Evolutionary conservation across 345 rosid genomes (phyloP).

Genomic region (Lumnitzera littorea): DNA sequence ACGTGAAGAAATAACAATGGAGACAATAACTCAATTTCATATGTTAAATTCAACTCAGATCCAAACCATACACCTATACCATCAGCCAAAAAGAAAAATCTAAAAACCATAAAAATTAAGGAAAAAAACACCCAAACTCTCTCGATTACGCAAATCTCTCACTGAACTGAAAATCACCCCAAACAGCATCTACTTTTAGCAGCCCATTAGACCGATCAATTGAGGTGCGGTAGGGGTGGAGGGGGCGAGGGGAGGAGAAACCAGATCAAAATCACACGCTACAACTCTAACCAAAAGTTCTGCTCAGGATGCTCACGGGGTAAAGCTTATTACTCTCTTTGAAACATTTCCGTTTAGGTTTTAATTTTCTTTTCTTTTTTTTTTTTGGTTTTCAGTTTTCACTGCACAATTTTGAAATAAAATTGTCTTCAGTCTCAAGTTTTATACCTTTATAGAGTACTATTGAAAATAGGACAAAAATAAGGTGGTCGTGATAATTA

Average conservation of each 20-base stretch:
- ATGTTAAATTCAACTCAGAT: conserved; percentile 41
- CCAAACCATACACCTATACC: conserved; percentile 42
- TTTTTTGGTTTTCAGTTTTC: neutral
- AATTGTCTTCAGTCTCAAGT: neutral
- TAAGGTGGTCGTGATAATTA: too few species aligned
- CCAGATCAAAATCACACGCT: neutral
- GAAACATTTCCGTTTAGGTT: too few species aligned
- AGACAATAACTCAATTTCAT: conserved; percentile 24
- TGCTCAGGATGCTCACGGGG: too few species aligned
- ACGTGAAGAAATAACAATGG: neutral
- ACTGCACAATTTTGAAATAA: conserved; percentile 7
- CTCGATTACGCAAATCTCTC: conserved; percentile 1
- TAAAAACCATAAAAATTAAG: conserved; percentile 8
- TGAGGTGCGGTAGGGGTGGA: too few species aligned
- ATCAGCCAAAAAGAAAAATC: conserved; percentile 14
- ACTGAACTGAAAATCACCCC: conserved; percentile 3
- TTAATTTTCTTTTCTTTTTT: too few species aligned
- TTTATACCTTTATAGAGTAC: too few species aligned
- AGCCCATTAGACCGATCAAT: conserved; percentile 4
- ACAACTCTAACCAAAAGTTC: neutral
- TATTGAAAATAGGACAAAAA: too few species aligned
- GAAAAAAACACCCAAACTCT: conserved; percentile 23
- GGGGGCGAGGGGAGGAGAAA: neutral
- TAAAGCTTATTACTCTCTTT: too few species aligned
- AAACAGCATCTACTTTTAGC: conserved; percentile 4